Conservation (phyloP, 2,329 filamentous ascomycete genomes). For the Talaromyces sp. region DNA sequence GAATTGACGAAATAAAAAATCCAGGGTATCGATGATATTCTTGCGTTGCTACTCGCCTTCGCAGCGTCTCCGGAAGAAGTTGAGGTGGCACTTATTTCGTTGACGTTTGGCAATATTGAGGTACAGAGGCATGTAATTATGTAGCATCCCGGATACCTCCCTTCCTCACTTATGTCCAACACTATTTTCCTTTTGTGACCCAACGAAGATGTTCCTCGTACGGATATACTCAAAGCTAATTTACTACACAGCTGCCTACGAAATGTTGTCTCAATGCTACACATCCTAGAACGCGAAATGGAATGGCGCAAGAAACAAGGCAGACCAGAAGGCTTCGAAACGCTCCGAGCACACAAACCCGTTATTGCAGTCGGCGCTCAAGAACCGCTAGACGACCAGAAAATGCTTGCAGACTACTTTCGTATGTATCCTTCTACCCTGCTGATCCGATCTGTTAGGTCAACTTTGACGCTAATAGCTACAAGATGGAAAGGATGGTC, state of each 20-base stretch:
- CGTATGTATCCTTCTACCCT: conserved; percentile 54
- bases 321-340: conserved; percentile 66
- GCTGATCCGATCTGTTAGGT: background rate
- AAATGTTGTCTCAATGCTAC: conserved; percentile 86
- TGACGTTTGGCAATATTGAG: conserved; percentile 92
- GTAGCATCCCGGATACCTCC: too few species aligned
- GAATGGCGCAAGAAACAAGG: conserved; percentile 73
- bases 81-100: conserved; percentile 77
- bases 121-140: conserved; percentile 62
- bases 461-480: background rate
- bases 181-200: too few species aligned
- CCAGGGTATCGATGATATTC: conserved; percentile 79
- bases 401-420: conserved; percentile 79
- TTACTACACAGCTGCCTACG: conserved; percentile 64
- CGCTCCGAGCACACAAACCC: conserved; percentile 70
- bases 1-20: background rate
- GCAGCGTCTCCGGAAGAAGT: conserved; percentile 78
- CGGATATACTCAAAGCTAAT: background rate
- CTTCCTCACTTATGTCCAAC: too few species aligned
- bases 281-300: conserved; percentile 85
- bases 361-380: conserved; percentile 83
- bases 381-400: conserved; percentile 78
- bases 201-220: background rate
- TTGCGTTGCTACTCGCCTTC: conserved; percentile 83
- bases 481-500: conserved; percentile 69